phyloP scores from a whole-genome alignment of 2,329 filamentous ascomycete genomes.

The Alternaria gaisen region DNA sequence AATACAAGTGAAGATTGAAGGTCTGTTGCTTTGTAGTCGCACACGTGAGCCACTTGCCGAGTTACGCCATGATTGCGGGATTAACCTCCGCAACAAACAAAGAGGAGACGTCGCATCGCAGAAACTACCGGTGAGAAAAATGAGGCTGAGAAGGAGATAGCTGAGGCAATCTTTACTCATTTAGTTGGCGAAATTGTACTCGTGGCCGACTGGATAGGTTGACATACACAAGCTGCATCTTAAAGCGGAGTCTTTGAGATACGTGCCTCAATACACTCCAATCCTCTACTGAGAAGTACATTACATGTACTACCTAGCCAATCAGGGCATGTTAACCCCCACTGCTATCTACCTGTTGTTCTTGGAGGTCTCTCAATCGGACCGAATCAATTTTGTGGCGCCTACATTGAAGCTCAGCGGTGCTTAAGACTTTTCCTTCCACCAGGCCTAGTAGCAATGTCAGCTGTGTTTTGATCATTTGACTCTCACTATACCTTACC shows the following conservation, averaged over 20 bases:
- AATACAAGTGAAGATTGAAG: neutral
- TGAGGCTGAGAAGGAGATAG: neutral
- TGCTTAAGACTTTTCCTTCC: neutral
- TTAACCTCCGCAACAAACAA: neutral
- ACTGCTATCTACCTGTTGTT: neutral
- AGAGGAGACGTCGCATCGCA: neutral
- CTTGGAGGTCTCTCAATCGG: neutral
- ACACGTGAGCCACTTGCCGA: neutral
- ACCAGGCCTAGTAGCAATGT: neutral
- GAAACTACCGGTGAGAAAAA: neutral
- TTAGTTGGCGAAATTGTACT: neutral
- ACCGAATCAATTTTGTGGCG: neutral
- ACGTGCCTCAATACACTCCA: neutral
- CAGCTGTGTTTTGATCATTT: neutral
- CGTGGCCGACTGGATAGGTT: neutral
- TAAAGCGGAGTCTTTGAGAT: neutral
- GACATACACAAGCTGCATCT: neutral
- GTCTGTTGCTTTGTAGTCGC: neutral
- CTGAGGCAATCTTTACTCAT: neutral
- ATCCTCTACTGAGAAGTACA: neutral
- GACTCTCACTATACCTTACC: neutral
- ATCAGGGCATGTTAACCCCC: neutral
- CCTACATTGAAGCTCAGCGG: neutral
- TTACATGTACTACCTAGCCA: neutral
- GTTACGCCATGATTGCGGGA: neutral